phyloP scores from a whole-genome alignment of 345 rosid genomes.

The Eucalyptus regnans region DNA sequence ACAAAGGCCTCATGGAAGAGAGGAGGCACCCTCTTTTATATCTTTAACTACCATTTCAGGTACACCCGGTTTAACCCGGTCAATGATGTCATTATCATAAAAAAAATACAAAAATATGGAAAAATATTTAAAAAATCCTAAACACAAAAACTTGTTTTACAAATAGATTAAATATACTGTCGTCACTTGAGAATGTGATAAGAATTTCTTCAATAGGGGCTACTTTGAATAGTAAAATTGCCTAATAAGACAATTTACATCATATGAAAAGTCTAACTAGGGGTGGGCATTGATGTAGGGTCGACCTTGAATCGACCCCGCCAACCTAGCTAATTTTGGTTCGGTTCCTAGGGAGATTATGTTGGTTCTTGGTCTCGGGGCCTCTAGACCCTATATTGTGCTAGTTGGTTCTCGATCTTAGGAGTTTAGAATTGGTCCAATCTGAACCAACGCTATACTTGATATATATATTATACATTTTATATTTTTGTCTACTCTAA shows the following conservation, averaged over 20 bases:
- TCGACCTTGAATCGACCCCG: too few relatives aligned
- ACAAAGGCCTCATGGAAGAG: not conserved
- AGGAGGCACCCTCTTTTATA: not conserved
- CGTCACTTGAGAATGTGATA: not conserved
- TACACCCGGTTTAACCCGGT: not conserved
- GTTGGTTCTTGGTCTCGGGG: too few relatives aligned
- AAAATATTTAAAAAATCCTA: too few relatives aligned
- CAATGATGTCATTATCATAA: not conserved
- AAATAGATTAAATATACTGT: not conserved
- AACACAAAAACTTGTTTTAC: not conserved
- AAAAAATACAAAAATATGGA: not conserved
- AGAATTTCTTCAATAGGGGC: not conserved
- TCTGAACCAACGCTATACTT: rapidly evolving
- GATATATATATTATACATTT: too few relatives aligned
- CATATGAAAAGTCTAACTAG: not conserved
- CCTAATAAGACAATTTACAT: not conserved
- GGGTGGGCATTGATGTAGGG: too few relatives aligned
- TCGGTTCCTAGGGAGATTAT: rapidly evolving
- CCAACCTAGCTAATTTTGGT: rapidly evolving
- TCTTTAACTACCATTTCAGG: not conserved
- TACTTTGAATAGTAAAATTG: too few relatives aligned
- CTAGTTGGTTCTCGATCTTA: rapidly evolving
- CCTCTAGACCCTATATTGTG: too few relatives aligned
- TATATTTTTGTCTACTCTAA: too few relatives aligned
- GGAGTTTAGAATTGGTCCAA: too few relatives aligned